These are phyloP conservation scores for Botrytis tulipae DNA, from an alignment of 2,329 filamentous ascomycete species.

Conservation along the genomic window DNA sequence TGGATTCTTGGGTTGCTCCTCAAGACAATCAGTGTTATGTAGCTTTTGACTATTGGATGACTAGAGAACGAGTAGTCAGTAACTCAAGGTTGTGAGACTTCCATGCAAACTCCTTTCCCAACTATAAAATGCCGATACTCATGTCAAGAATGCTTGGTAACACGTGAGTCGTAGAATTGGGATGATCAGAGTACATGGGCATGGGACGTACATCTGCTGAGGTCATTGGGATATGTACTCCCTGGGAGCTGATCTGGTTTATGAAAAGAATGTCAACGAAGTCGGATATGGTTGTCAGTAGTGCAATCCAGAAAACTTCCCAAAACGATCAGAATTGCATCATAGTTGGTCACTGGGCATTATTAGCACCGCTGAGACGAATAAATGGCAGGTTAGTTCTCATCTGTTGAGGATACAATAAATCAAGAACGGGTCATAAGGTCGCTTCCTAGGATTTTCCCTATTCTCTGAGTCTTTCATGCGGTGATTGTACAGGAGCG, in stretches of 20 bases:
- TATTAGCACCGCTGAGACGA: background rate
- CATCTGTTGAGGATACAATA: background rate
- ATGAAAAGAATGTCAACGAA: background rate
- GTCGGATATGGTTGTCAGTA: background rate
- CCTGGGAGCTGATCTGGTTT: background rate
- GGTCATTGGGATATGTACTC: background rate
- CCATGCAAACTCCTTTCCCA: constrained; percentile 13
- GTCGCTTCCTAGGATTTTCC: constrained; percentile 7
- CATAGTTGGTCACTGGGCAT: constrained; percentile 10
- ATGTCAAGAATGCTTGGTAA: constrained; percentile 4
- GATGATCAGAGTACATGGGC: background rate
- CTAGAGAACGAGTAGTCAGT: constrained; percentile 6
- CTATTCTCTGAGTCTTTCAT: background rate
- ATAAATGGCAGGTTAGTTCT: background rate
- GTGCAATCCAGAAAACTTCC: background rate
- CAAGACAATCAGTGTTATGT: background rate
- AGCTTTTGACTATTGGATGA: constrained; percentile 3
- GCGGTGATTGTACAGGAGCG: background rate
- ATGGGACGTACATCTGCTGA: background rate
- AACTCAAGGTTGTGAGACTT: constrained; percentile 10
- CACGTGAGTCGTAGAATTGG: constrained; percentile 1
- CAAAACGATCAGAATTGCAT: constrained; percentile 1
- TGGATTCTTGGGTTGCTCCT: background rate
- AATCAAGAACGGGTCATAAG: background rate
- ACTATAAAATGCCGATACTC: constrained; percentile 7